Evolutionary conservation across 108 stramenopile species (phyloP).

Genomic region (Stephanodiscus triporus): DNA sequence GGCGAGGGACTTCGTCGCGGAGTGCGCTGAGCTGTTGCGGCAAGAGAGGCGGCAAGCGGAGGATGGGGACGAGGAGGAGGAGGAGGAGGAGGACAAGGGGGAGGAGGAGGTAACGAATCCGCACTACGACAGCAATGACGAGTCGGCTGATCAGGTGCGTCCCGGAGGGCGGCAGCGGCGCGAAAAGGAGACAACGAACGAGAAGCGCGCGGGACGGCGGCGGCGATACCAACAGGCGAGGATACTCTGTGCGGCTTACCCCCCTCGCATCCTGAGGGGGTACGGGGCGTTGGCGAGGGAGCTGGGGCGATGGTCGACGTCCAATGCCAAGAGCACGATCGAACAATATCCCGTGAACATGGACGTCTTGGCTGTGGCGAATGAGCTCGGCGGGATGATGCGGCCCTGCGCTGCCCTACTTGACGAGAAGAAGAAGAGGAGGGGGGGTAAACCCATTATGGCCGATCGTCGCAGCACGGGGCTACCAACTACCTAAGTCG

Average conservation of each 20-base stretch:
- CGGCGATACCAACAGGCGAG: constrained; percentile 2
- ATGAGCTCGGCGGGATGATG: constrained; percentile 9
- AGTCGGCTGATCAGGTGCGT: neutral
- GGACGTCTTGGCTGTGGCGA: constrained; percentile 16
- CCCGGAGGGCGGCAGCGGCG: neutral
- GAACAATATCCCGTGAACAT: constrained; percentile 29
- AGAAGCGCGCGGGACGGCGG: neutral
- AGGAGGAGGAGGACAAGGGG: neutral
- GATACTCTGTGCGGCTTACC: constrained; percentile 17
- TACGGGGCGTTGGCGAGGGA: constrained; percentile 30
- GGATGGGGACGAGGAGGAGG: neutral
- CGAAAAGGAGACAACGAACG: neutral
- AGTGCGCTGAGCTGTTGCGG: constrained; percentile 13
- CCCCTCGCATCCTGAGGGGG: constrained; percentile 22
- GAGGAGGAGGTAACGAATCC: neutral
- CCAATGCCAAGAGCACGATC: constrained; percentile 8
- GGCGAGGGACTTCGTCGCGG: constrained; percentile 26
- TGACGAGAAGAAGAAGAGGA: neutral
- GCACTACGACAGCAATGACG: neutral
- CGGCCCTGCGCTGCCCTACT: constrained; percentile 9
- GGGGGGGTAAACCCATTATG: too few relatives aligned
- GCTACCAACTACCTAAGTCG: too few relatives aligned
- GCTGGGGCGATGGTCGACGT: constrained; percentile 25
- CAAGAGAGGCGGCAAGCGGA: neutral
- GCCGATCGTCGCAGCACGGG: too few relatives aligned